A percentile compares a stretch with the other conserved stretches of the same genome.
These are phyloP conservation scores for Phytophthora uliginosa DNA, from an alignment of 352 stramenopile species.

Conservation along the genomic window DNA sequence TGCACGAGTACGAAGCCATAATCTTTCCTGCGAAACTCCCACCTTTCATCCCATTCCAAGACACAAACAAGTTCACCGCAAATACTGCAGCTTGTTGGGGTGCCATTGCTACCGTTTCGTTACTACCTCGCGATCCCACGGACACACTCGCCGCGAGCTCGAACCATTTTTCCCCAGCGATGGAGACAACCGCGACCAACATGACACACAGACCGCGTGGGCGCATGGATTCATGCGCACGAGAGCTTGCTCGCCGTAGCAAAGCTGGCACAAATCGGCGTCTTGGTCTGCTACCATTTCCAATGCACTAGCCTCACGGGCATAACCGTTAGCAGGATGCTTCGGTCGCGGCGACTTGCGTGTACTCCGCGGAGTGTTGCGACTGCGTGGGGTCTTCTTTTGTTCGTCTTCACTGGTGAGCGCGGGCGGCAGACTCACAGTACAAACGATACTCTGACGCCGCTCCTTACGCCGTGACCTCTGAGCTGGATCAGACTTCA, in stretches of 20 bases:
- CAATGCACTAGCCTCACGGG: slow-evolving; percentile 29
- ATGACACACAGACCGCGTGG: slow-evolving; percentile 58
- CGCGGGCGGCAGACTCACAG: slow-evolving; percentile 25
- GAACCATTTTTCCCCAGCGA: slow-evolving; percentile 35
- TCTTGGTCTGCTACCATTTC: slow-evolving; percentile 41
- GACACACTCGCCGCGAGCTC: slow-evolving; percentile 46
- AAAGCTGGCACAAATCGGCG: slow-evolving; percentile 51
- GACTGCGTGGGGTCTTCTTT: slow-evolving; percentile 6
- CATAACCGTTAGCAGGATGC: slow-evolving; percentile 21
- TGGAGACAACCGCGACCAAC: slow-evolving; percentile 58
- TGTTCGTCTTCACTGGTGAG: slow-evolving; percentile 6
- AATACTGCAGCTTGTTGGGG: slow-evolving; percentile 27
- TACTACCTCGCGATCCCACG: slow-evolving; percentile 71
- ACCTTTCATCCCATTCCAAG: not conserved
- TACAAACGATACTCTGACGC: slow-evolving; percentile 51
- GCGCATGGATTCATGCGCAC: slow-evolving; percentile 69
- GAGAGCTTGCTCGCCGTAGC: slow-evolving; percentile 48
- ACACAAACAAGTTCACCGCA: slow-evolving; percentile 3
- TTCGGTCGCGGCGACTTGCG: slow-evolving; percentile 18
- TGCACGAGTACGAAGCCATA: not conserved
- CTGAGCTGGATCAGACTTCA: slow-evolving; percentile 8
- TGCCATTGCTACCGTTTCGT: slow-evolving; percentile 37
- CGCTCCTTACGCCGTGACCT: slow-evolving; percentile 38
- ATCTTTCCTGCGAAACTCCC: slow-evolving; percentile 17
- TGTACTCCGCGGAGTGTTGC: slow-evolving; percentile 17